Evolutionary conservation across 495 filamentous ascomycete genomes (phyloP), one percentile per base, ranked within the genome.

Genomic region (Ramalina peruviana): DNA sequence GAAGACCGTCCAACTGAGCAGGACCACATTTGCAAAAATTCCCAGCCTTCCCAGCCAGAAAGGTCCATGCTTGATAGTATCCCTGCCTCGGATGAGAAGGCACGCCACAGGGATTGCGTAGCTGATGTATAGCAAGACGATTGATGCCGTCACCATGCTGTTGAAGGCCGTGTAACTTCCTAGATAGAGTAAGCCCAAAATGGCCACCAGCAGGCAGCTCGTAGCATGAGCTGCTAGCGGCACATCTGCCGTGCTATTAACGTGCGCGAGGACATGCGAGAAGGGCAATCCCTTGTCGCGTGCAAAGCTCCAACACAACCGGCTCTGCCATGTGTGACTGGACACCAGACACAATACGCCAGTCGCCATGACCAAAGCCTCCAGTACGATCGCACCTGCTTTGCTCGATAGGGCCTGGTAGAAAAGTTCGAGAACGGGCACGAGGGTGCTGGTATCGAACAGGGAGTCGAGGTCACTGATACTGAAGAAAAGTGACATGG

Each of bases 261-360:
- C 72, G 48, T 68, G 57, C n/a, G 64, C 60, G 54, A 75, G 60
- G 48, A 64, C 72, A 36, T 67, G 56, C 40, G 65, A 62, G 10
- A 67, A 65, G 5, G 77, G 78, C 3, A 81, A 53, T 10, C 75
- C 78, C 19, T 68, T 57, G 54, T 82, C 79, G 16, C 79, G 69
- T 10, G 79, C 70, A 54, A 81, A 80, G 25, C 71, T 71, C 78
- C 79, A 82, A 44, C 70, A 74, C 12, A 81, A 65, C 0, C 80
- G 69, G 25, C 67, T 69, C 53, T 80, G 75, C 71, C 72, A 75
- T 2, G 74, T 75, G 47, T 81, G 78, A 41, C 63, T 67, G 3
- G 76, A 74, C 39, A 80, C 66, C 37, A 71, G 66, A 49, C 75
- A 81, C 17, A 72, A 73, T 10, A 78, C 57, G 4, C 73, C 73